A percentile compares a stretch with the other conserved stretches of the same genome.
Conservation (phyloP, 1,284 basidiomycete genomes). For the Polyporus tsugae region DNA sequence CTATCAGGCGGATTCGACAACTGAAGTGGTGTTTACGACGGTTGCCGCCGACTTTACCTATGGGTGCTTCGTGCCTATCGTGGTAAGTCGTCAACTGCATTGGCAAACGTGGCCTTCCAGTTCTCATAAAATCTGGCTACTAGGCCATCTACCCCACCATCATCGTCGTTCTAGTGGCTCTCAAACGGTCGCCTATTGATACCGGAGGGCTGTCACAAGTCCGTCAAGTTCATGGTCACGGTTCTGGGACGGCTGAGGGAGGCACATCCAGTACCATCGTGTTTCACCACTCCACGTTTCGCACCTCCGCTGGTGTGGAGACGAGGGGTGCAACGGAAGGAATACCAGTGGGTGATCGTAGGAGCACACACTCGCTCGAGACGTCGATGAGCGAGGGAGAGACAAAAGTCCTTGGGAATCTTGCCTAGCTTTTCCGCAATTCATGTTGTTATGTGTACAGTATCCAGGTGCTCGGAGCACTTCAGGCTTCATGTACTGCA, state of each 20-base stretch:
- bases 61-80: not conserved
- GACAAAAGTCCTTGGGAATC: not conserved
- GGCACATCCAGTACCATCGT: not conserved
- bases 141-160: conserved; percentile 1
- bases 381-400: not conserved
- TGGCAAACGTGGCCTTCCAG: too few relatives aligned
- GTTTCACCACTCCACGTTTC: not conserved
- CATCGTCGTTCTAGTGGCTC: conserved; percentile 1
- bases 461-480: not conserved
- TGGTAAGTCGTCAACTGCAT: not conserved
- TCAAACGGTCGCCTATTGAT: conserved; percentile 3
- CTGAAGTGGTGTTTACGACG: not conserved
- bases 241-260: not conserved
- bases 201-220: not conserved
- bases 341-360: not conserved
- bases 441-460: not conserved
- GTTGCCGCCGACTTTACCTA: not conserved
- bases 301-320: not conserved
- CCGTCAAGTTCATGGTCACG: not conserved
- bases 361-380: not conserved
- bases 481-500: not conserved
- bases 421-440: not conserved
- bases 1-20: not conserved
- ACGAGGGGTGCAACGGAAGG: not conserved
- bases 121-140: not conserved